Base-by-base conservation (phyloP, 768 basidiomycete genomes). In the Macrolepiota dolichaula region DNA sequence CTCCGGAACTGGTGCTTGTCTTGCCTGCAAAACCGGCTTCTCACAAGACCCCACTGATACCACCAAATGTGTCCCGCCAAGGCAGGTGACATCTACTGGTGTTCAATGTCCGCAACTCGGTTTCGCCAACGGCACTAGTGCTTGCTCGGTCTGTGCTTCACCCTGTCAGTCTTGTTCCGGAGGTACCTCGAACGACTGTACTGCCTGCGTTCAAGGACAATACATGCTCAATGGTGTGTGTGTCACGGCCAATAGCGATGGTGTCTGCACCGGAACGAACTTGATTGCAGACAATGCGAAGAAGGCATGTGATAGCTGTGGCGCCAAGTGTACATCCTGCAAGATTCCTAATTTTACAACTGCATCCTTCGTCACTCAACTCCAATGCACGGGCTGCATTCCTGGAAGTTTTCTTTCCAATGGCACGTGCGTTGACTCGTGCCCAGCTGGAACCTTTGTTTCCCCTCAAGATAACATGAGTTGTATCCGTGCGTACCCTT, bases 221-320 rank as follows among this genome's bases (percentile, higher is more conserved):
- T 92, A 82, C 66, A 71, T 76, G 19, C 72, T 89, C 52, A 85
- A 88, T 50, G 89, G 89, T 1, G 71, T 69, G 15, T 95, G 94
- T 69, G 87, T 94, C 1, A 73, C 80, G 32, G 79, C 87, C 27
- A 83, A 85, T 66, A 69, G 72, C 0, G 81, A 83, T 53, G 94
- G 94, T 0, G 81, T 92, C 5, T 96, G 94, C 69, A 73, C 80
- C 27, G 85, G 85, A 0, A 81, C 86, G 11, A 80, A 75, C 40
- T 72, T 89, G 60, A 83, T 94, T 42, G 91, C 85, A 17, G 89
- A 95, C 64, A 91, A 91, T 63, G 80, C 82, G 68, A 94, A 92
- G 74, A 74, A 78, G 17, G 85, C 85, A 59, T 95, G 93, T 67
- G 91, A 94, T 66, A 81, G 91, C 58, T 94, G 93, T 67, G 90